Evolutionary conservation across 2,329 filamentous ascomycete genomes (phyloP).

Genomic region (Aspergillus neotritici): DNA sequence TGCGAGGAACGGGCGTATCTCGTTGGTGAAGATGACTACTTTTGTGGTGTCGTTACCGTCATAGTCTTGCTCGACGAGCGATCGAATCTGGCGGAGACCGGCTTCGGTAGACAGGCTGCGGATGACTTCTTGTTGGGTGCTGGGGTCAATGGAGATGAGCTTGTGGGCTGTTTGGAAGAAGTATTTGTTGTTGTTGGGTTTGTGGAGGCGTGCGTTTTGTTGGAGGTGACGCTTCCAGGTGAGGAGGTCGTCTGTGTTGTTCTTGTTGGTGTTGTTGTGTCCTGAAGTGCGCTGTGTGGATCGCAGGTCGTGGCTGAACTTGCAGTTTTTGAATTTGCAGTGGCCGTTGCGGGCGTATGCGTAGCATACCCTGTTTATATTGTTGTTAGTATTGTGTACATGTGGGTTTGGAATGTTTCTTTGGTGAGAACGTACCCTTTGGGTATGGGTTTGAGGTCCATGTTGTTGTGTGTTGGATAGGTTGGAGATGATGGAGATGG

Average conservation of each 20-base stretch:
- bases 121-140: constrained; percentile 25
- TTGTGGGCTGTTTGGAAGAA: constrained; percentile 23
- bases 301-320: constrained; percentile 7
- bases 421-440: no score
- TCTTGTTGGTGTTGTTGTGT: background rate
- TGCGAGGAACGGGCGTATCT: constrained; percentile 39
- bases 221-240: background rate
- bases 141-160: constrained; percentile 20
- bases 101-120: constrained; percentile 23
- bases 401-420: no score
- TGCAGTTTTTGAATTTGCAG: constrained; percentile 9
- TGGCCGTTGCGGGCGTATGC: constrained; percentile 6
- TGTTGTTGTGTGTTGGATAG: no score
- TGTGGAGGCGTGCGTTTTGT: no score
- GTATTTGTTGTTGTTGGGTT: background rate
- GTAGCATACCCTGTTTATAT: constrained; percentile 4
- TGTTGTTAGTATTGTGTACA: no score
- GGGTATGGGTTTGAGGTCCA: no score
- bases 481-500: no score
- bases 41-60: constrained; percentile 4
- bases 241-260: background rate
- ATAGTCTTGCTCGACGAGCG: constrained; percentile 12
- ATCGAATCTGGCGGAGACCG: constrained; percentile 25
- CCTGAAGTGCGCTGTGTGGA: no score
- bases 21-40: constrained; percentile 14